Evolutionary conservation across 345 rosid genomes (phyloP), one percentile per base, ranked within the genome.

Genomic region (Eucalyptus shirleyi): DNA sequence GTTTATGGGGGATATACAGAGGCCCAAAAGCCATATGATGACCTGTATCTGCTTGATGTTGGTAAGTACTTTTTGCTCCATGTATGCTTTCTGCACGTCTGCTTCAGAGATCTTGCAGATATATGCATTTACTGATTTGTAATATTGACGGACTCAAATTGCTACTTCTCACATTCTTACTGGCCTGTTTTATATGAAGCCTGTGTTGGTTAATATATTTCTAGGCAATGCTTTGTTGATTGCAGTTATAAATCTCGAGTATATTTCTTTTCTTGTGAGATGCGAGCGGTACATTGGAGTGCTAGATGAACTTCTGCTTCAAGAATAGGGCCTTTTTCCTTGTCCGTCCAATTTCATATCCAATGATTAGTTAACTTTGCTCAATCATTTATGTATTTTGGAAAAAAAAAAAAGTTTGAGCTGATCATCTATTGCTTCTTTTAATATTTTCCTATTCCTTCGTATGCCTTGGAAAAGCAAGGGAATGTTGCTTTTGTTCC

Each of bases 1-100:
- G 99, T 98, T 86, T 98, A 96, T 90, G 99, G 99, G 89, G 99
- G 99, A 91, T 98, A 95, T 92, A 95, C 98, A 1, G 98, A 96
- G 91, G 95, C 97, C 83, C 99, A 97, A 93, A 95, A 96, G 93
- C 95, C 95, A 50, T 97, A 96, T 30, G 97, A 97, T 89, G 99
- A 97, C 89, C 93, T 97, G 23, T 93, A 95, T 88, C 92, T 96
- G 94, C 97, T 98, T 92, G 98, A 98, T 94, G 89, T 95, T 87
- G 99, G 99, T 96, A 95, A 59, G 96, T 90, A 62, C 89, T 34
- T 90, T 49, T 45, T 86, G 15, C 37, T 50, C 6, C 0, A 7
- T 18, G 13, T 12, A 42, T 55, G 23, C 86, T 77, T 50, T 65
- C n/a, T 89, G 87, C 16, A 18, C 10, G 1, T 82, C 67, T 14